phyloP scores from a whole-genome alignment of 805 yeast species.

The Teunomyces pallodes region DNA sequence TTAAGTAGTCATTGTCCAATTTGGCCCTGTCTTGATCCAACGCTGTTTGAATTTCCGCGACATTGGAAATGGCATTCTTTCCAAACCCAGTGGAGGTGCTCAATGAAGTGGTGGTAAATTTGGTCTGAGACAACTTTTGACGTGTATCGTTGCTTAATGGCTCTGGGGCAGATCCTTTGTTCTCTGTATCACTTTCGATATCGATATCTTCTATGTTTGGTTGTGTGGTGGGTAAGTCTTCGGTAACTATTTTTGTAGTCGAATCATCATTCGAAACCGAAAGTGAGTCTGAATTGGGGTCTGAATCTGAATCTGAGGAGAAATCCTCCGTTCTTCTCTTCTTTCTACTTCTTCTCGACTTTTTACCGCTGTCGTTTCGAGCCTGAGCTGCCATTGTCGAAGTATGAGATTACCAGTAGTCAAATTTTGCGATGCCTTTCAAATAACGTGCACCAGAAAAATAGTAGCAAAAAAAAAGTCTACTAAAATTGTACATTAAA shows the following conservation, averaged over 20 bases:
- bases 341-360: conserved; percentile 57
- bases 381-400: conserved; percentile 8
- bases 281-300: conserved; percentile 30
- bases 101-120: conserved; percentile 24
- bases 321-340: conserved; percentile 83
- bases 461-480: not conserved
- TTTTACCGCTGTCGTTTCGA: conserved; percentile 13
- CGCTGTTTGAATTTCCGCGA: conserved; percentile 18
- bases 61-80: conserved; percentile 11
- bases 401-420: not conserved
- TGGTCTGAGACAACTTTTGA: conserved; percentile 19
- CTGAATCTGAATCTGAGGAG: conserved; percentile 52
- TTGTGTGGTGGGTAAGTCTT: not conserved
- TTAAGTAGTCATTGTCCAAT: conserved; percentile 51
- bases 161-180: conserved; percentile 14
- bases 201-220: conserved; percentile 32
- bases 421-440: conserved; percentile 4
- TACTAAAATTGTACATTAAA: not conserved
- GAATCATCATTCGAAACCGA: conserved; percentile 16
- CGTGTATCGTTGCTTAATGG: conserved; percentile 18
- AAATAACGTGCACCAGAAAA: not conserved
- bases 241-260: conserved; percentile 7
- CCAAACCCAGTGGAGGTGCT: conserved; percentile 12
- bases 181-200: conserved; percentile 26
- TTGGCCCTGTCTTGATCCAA: conserved; percentile 30